phyloP scores from a whole-genome alignment of 768 basidiomycete species.

The Tricholoma sp. region DNA sequence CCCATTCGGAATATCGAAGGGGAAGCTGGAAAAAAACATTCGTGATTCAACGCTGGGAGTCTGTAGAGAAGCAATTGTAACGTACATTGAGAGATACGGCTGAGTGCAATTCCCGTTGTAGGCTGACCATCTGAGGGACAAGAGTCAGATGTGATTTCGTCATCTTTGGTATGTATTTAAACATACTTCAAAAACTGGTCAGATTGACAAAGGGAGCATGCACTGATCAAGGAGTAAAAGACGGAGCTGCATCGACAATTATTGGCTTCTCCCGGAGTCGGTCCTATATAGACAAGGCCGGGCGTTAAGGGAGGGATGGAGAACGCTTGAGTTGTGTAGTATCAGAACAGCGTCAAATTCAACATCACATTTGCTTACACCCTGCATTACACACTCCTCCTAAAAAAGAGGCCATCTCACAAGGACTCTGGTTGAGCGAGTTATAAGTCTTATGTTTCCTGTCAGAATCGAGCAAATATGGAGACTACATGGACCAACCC shows the following conservation, averaged over 20 bases:
- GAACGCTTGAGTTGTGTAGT: constrained; percentile 23
- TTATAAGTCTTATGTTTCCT: constrained; percentile 30
- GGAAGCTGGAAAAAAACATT: constrained; percentile 23
- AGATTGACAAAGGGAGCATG: constrained; percentile 32
- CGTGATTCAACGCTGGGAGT: background rate
- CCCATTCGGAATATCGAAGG: constrained; percentile 31
- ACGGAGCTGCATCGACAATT: background rate
- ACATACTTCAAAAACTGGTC: constrained; percentile 27
- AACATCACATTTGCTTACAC: constrained; percentile 17
- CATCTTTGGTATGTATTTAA: background rate
- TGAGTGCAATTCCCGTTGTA: constrained; percentile 45
- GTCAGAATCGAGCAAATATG: background rate
- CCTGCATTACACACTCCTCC: constrained; percentile 36
- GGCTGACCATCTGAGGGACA: constrained; percentile 36
- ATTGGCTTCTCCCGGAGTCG: background rate
- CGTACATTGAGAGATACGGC: constrained; percentile 30
- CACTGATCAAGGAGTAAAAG: background rate
- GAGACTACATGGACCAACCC: constrained; percentile 1
- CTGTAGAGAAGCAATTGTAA: background rate
- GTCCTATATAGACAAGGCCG: constrained; percentile 30
- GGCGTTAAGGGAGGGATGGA: constrained; percentile 24
- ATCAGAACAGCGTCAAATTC: constrained; percentile 1
- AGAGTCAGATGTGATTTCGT: background rate
- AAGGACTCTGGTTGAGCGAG: constrained; percentile 35
- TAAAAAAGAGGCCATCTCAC: constrained; percentile 36